Percentiles rank a stretch among this genome's conserved stretches.
These are phyloP conservation scores for Rubia balearica DNA, from an alignment of 305 asterid genomes.

Conservation along the genomic window DNA sequence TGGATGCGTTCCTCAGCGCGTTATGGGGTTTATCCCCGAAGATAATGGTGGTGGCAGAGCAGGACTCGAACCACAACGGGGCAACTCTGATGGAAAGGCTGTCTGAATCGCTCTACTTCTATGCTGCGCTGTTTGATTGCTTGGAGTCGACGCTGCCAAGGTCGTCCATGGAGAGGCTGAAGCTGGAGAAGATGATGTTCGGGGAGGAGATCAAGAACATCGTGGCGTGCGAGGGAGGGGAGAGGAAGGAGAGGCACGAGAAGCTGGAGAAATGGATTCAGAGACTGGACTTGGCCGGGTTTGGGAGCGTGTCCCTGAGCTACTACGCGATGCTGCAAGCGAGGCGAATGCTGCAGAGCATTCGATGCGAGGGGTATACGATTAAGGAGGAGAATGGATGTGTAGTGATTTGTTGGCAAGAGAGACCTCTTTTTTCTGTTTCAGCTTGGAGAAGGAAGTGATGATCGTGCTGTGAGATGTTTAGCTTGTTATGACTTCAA, in stretches of 20 bases:
- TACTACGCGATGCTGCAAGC: slow-evolving; percentile 82
- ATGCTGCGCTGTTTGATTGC: slow-evolving; percentile 81
- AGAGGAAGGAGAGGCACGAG: slow-evolving; percentile 78
- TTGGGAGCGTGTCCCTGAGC: slow-evolving; percentile 57
- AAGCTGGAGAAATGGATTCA: slow-evolving; percentile 78
- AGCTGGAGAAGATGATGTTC: slow-evolving; percentile 70
- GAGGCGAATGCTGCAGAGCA: slow-evolving; percentile 57
- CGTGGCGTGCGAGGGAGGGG: slow-evolving; percentile 78
- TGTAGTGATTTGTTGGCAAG: slow-evolving; percentile 89
- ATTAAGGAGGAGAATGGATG: slow-evolving; percentile 70
- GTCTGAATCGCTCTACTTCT: slow-evolving; percentile 62
- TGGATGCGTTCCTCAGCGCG: slow-evolving; percentile 48
- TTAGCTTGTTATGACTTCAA: not conserved
- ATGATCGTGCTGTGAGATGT: not conserved
- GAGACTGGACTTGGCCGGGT: slow-evolving; percentile 59
- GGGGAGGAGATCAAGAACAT: slow-evolving; percentile 92
- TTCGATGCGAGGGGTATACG: slow-evolving; percentile 70
- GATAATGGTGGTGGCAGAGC: slow-evolving; percentile 79
- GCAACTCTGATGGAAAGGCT: slow-evolving; percentile 66
- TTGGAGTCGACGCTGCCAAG: slow-evolving; percentile 74
- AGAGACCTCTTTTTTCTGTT: slow-evolving; percentile 64
- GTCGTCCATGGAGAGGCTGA: slow-evolving; percentile 60
- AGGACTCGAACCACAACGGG: slow-evolving; percentile 77
- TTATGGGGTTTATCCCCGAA: slow-evolving; percentile 76
- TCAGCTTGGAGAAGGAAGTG: slow-evolving; percentile 88